Percentiles rank a stretch among this genome's conserved stretches.
These are phyloP conservation scores for Vaccinium corymbosum DNA, from an alignment of 148 eudicot genomes.

Conservation along the genomic window DNA sequence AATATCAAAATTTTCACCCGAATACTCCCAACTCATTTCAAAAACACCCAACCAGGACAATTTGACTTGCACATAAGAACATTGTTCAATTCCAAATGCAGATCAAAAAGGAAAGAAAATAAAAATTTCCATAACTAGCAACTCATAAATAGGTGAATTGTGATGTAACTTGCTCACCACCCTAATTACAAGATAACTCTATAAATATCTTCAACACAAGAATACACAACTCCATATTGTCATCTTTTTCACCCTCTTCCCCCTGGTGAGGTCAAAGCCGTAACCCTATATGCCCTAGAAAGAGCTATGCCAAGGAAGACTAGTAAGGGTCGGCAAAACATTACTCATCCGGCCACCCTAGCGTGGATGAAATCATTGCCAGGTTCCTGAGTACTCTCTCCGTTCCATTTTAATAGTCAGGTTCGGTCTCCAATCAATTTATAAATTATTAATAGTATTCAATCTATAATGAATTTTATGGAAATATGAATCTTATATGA, in stretches of 20 bases:
- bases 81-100: neutral
- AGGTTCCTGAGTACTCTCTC: neutral
- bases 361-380: slow-evolving; percentile 14
- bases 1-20: no score
- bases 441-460: no score
- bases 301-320: no score
- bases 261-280: neutral
- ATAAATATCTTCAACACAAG: neutral
- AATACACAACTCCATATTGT: neutral
- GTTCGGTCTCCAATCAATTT: no score
- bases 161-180: neutral
- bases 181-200: neutral
- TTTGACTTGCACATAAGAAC: neutral
- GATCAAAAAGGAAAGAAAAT: neutral
- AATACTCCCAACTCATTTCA: neutral
- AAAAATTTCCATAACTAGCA: neutral
- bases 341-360: slow-evolving; percentile 29
- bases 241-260: neutral
- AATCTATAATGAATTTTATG: no score
- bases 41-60: neutral
- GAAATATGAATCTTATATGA: no score
- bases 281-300: neutral
- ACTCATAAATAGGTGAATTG: neutral
- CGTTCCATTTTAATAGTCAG: no score
- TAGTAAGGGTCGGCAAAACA: no score